phyloP scores from a whole-genome alignment of 495 filamentous ascomycete genomes.

The Tetracladium marchalianum region DNA sequence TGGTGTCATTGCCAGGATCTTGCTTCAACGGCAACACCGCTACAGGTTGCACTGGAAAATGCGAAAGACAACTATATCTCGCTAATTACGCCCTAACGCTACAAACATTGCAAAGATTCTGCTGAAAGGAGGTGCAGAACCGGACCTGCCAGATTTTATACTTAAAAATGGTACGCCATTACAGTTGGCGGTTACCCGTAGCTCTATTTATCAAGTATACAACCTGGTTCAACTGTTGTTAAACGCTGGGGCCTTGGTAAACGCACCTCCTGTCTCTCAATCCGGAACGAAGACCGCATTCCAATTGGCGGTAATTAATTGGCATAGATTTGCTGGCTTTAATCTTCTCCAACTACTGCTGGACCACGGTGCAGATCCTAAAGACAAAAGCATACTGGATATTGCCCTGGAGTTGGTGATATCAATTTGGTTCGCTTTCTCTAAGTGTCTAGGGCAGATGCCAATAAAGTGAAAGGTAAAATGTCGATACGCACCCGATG shows the following conservation, averaged over 20 bases:
- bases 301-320: too few relatives aligned
- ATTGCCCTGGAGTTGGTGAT: not conserved
- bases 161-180: not conserved
- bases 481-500: too few relatives aligned
- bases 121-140: slow-evolving; percentile 8
- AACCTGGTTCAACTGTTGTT: slow-evolving; percentile 5
- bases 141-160: not conserved
- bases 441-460: too few relatives aligned
- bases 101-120: not conserved
- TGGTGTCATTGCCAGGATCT: not conserved
- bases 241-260: slow-evolving; percentile 6
- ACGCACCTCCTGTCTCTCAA: not conserved
- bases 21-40: too few relatives aligned
- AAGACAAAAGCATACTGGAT: not conserved
- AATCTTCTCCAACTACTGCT: not conserved
- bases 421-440: not conserved
- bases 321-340: not conserved
- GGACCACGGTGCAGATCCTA: not conserved
- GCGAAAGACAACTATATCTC: too few relatives aligned
- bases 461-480: too few relatives aligned
- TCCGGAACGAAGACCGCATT: not conserved
- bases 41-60: too few relatives aligned
- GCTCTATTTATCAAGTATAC: not conserved
- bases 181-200: not conserved
- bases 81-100: too few relatives aligned